Base-by-base conservation (phyloP, 2,329 filamentous ascomycete species). In the Pseudogymnoascus sp. region DNA sequence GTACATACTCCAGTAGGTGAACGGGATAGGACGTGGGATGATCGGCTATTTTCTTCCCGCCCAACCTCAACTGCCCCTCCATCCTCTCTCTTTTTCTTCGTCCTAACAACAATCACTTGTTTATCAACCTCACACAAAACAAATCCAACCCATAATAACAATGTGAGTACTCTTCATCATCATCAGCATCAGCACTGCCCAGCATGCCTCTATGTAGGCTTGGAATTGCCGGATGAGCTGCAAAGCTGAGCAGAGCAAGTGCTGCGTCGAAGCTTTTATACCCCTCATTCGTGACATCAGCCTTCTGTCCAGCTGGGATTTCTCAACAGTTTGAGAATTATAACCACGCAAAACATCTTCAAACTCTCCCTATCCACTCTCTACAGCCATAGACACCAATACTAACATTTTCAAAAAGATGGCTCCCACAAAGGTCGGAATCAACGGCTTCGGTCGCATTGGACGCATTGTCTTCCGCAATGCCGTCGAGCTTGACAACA, bases 371-470 rank as follows among this genome's bases (percentile, higher is more conserved):
- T 31, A 56, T 56, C 47, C n/a, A 33, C 13, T 33, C 8, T 56
- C 6, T 31, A 33, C n/a, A 56, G 4, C 26, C 26, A 24, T 3
- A 11, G 14, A 59, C 21, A 31, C 24, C 13, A 33, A 62, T 59
- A 56, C 61, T 62, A 4, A 62, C 13, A 38, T 37, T 40, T 13
- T 37, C 71, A 73, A 70, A 72, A 82, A 73, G 68, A 84, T 83
- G 80, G 74, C 76, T 76, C 72, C 70, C 61, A 78, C 82, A 77
- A 86, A 96, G 87, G 91, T 96, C 78, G 92, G 92, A 80, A 97
- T 96, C 89, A 97, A 97, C 89, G 93, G 95, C 80, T 99, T 99
- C 85, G 95, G 95, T 83, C 93, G 95, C 81, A 99, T 99, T 81
- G 95, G 95, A 76, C 90, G 95, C 80, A 97, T 99, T 79, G 88